Evolutionary conservation across 345 rosid species (phyloP), one percentile per base, ranked within the genome.

Genomic region (Gossypium raimondii): DNA sequence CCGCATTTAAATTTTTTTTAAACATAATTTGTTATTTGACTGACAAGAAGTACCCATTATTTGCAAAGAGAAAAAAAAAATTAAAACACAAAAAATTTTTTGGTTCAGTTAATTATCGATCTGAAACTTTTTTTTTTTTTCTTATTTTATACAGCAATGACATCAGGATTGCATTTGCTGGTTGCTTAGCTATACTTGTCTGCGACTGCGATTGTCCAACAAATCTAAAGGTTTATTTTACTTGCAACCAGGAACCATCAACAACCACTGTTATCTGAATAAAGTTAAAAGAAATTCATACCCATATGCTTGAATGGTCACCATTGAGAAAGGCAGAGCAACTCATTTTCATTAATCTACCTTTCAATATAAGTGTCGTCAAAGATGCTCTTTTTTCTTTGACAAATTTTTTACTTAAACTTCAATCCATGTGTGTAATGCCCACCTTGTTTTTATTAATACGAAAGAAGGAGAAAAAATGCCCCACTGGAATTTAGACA

Each of bases 191-290:
- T 73, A 20, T 76, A 1, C 59, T 72, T 83, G 72, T 83, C 86
- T 22, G 2, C 0, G 85, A 83, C 1, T 55, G 78, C 0, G 85
- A 83, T 80, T 41, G 80, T 73, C 78, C 74, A 87, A 81, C 86
- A 6, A 38, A 56, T 70, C 47, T 55, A 66, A 34, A 25, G 24
- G 47, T 25, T 22, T 9, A 56, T 44, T 50, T 74, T 45, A 11
- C 69, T 51, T 8, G 59, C 7, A 76, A 45, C 4, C 57, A 68
- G 22, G 75, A 85, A 60, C 62, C 84, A 74, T 76, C 77, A 73
- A 76, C 81, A 60, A 60, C 34, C 70, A 3, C 9, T 17, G 12
- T 8, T 25, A 48, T 6, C n/a, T 47, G 18, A 67, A 38, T 13
- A 12, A 57, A 22, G 41, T 16, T 25, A 17, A 29, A 34, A 14